These are phyloP conservation scores for Chaetomium sp. DNA, from an alignment of 2,329 filamentous ascomycete genomes.

Conservation along the genomic window DNA sequence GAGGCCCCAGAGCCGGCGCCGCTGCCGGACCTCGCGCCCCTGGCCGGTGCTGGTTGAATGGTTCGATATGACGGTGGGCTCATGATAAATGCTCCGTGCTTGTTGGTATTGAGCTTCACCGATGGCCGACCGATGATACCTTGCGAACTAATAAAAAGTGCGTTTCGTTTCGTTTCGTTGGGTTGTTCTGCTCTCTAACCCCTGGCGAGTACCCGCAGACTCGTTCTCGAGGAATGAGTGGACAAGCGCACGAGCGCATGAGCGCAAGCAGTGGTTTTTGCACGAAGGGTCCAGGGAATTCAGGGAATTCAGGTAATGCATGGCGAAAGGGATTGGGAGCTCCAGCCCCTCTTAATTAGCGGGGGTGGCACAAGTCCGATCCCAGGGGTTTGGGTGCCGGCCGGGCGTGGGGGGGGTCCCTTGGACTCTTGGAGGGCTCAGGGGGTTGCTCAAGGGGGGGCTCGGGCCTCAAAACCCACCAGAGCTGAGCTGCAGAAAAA, in stretches of 20 bases:
- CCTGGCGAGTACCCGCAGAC: background rate
- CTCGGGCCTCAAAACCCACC: background rate
- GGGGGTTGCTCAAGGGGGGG: background rate
- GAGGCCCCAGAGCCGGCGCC: slow-evolving; percentile 18
- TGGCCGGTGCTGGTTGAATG: slow-evolving; percentile 29
- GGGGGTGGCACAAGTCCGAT: slow-evolving; percentile 2
- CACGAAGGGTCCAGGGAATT: background rate
- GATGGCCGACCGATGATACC: background rate
- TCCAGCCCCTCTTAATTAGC: background rate
- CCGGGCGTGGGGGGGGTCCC: background rate
- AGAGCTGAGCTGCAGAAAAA: background rate
- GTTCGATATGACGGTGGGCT: slow-evolving; percentile 25
- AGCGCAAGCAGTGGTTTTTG: background rate
- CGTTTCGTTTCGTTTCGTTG: background rate
- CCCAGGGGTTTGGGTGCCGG: background rate
- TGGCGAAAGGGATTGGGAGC: background rate
- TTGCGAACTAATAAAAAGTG: background rate
- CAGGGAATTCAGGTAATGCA: background rate
- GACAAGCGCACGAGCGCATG: background rate
- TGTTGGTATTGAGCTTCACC: background rate
- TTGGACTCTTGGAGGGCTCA: background rate
- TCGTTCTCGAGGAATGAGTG: background rate
- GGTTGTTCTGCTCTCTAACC: background rate
- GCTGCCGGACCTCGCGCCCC: slow-evolving; percentile 21
- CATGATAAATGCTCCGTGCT: slow-evolving; percentile 21